Evolutionary conservation across 2,329 filamentous ascomycete genomes (phyloP).

Genomic region (Botryotinia convoluta): DNA sequence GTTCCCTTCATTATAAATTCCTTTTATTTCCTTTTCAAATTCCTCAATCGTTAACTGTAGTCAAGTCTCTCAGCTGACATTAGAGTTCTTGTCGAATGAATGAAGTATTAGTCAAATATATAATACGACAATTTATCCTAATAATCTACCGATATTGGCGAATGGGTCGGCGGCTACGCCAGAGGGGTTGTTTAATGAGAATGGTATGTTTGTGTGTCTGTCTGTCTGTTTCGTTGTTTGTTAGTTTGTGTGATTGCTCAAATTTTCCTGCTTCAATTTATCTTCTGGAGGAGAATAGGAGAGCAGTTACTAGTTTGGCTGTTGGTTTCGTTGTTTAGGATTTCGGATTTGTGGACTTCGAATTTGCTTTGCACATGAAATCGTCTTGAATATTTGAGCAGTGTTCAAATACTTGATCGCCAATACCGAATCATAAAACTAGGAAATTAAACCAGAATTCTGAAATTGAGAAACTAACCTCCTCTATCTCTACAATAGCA

Average conservation of each 20-base stretch:
- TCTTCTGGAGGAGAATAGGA: too few species aligned
- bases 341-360: too few species aligned
- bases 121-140: constrained; percentile 1
- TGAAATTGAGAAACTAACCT: neutral
- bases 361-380: too few species aligned
- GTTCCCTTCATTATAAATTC: too few species aligned
- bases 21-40: too few species aligned
- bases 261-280: neutral
- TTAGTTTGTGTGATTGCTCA: too few species aligned
- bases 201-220: neutral
- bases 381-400: too few species aligned
- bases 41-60: too few species aligned
- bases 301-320: neutral
- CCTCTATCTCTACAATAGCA: neutral
- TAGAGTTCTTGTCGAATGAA: neutral
- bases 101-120: constrained; percentile 22
- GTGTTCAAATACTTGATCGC: neutral
- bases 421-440: too few species aligned
- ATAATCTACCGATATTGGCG: neutral
- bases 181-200: neutral
- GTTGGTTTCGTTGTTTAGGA: neutral
- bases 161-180: neutral
- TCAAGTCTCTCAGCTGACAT: too few species aligned
- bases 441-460: neutral
- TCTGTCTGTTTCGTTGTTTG: neutral